A percentile compares a stretch with the other conserved stretches of the same genome.
These are phyloP conservation scores for Fagopyrum tataricum DNA, from an alignment of 148 eudicot genomes.

Conservation along the genomic window DNA sequence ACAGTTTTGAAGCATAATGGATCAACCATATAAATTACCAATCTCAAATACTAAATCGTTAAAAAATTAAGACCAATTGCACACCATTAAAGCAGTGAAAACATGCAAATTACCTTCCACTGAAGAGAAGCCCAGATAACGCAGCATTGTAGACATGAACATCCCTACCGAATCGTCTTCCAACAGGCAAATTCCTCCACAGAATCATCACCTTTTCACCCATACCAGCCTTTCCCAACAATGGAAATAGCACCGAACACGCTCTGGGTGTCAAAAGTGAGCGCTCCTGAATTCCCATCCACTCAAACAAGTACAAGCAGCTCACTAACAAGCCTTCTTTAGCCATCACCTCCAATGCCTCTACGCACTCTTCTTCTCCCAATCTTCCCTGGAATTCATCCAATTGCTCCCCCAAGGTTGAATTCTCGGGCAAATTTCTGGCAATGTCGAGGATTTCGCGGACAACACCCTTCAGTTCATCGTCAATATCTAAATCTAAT, in stretches of 20 bases:
- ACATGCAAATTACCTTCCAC: conserved; percentile 51
- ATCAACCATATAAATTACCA: neutral
- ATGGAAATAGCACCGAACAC: conserved; percentile 62
- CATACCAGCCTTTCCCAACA: conserved; percentile 58
- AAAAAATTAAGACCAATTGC: neutral
- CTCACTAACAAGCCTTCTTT: conserved; percentile 46
- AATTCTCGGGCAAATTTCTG: conserved; percentile 53
- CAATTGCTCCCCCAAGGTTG: conserved; percentile 58
- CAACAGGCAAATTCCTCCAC: conserved; percentile 61
- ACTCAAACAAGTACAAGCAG: conserved; percentile 82
- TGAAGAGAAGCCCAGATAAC: conserved; percentile 54
- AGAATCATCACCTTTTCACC: conserved; percentile 62
- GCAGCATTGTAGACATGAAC: conserved; percentile 88
- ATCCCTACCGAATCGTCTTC: conserved; percentile 45
- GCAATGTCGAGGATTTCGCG: conserved; percentile 45
- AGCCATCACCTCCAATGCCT: conserved; percentile 55
- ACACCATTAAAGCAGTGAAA: neutral
- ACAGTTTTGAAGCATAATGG: neutral
- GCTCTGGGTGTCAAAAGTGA: conserved; percentile 51
- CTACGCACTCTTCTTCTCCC: conserved; percentile 53
- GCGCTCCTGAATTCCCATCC: conserved; percentile 85
- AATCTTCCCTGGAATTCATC: conserved; percentile 54
- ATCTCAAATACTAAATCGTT: neutral
- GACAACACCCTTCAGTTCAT: conserved; percentile 33
- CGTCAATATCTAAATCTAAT: neutral